phyloP scores from a whole-genome alignment of 2,329 filamentous ascomycete species.

The Zymoseptoria crescenta region DNA sequence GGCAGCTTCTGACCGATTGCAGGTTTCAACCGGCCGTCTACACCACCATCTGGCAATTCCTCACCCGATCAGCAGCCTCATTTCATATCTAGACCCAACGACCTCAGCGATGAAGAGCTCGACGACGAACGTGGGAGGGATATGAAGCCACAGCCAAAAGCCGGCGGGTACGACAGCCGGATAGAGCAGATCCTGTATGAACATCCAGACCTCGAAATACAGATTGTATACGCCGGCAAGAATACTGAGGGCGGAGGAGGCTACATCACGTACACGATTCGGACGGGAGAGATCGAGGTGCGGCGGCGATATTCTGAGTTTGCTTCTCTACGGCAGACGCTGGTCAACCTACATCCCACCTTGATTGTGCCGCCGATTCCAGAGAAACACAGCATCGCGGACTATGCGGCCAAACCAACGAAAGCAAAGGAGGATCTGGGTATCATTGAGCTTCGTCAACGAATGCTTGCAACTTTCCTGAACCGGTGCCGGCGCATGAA shows the following conservation, averaged over 20 bases:
- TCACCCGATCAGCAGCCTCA: slow-evolving; percentile 59
- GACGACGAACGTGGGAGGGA: slow-evolving; percentile 41
- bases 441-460: slow-evolving; percentile 92
- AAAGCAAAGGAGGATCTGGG: slow-evolving; percentile 96
- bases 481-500: slow-evolving; percentile 93
- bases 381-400: slow-evolving; percentile 97
- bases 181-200: slow-evolving; percentile 98
- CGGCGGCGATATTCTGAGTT: slow-evolving; percentile 95
- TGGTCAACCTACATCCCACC: slow-evolving; percentile 88
- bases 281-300: slow-evolving; percentile 90
- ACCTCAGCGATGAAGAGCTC: slow-evolving; percentile 54
- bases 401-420: slow-evolving; percentile 95
- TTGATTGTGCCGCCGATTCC: slow-evolving; percentile 94
- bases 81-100: slow-evolving; percentile 44
- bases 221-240: slow-evolving; percentile 94
- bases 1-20: slow-evolving; percentile 15
- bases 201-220: slow-evolving; percentile 78
- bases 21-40: slow-evolving; percentile 53
- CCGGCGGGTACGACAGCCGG: slow-evolving; percentile 85
- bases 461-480: slow-evolving; percentile 91
- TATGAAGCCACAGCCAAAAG: slow-evolving; percentile 52
- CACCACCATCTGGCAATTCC: slow-evolving; percentile 63
- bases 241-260: slow-evolving; percentile 83
- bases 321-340: slow-evolving; percentile 76
- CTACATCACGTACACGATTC: slow-evolving; percentile 95